These are phyloP conservation scores for Venturia pyrina DNA, from an alignment of 2,329 filamentous ascomycete genomes.

Conservation along the genomic window DNA sequence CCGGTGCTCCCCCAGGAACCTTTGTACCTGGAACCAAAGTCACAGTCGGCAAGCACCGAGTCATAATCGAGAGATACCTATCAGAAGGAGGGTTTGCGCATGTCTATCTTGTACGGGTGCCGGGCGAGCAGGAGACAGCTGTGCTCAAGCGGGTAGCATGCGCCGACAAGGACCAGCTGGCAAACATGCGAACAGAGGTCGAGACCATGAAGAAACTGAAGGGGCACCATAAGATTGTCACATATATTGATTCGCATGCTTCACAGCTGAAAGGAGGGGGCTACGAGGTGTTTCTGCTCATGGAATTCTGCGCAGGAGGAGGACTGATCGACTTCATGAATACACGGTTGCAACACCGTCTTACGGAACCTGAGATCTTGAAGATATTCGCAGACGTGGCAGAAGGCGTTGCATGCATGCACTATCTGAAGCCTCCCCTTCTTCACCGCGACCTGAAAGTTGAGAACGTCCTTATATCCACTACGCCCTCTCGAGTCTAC, in stretches of 20 bases:
- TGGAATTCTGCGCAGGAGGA: conserved; percentile 94
- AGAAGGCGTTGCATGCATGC: conserved; percentile 96
- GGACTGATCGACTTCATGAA: conserved; percentile 99
- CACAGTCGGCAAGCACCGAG: conserved; percentile 83
- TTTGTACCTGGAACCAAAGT: conserved; percentile 94
- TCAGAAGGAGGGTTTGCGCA: conserved; percentile 98
- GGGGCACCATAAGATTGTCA: conserved; percentile 92
- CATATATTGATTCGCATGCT: conserved; percentile 96
- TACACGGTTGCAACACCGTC: conserved; percentile 84
- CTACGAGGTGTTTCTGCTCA: conserved; percentile 95
- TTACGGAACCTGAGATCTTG: conserved; percentile 95
- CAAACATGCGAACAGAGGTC: conserved; percentile 95
- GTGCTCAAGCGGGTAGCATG: conserved; percentile 94
- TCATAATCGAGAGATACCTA: conserved; percentile 92
- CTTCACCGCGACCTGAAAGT: conserved; percentile 94
- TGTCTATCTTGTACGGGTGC: conserved; percentile 88
- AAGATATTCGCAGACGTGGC: conserved; percentile 95
- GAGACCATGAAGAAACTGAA: conserved; percentile 99
- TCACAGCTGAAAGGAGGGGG: conserved; percentile 86
- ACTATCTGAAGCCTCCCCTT: conserved; percentile 89
- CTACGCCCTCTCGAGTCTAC: conserved; percentile 60
- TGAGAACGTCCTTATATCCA: conserved; percentile 88
- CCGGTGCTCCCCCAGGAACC: conserved; percentile 51
- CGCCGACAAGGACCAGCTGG: conserved; percentile 86
- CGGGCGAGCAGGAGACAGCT: conserved; percentile 62